Base-by-base conservation (phyloP, 164 flowering plant genomes). In the Cinnamomum micranthum region DNA sequence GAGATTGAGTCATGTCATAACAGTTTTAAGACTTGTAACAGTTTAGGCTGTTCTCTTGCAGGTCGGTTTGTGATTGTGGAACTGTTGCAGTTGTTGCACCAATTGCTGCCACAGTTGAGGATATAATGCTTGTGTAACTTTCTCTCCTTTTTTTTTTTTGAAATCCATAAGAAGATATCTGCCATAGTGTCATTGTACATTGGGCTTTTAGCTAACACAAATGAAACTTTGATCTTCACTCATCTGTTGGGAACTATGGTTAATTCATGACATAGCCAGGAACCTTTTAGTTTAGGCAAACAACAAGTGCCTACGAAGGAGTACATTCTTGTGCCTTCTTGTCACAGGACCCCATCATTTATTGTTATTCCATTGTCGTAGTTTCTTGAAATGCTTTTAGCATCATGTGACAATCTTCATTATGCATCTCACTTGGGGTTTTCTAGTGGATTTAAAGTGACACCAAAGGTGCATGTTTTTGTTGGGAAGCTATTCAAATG, bases 31-130 rank as follows among this genome's bases (percentile, higher is more conserved):
- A 7, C 5, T 55, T 71, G 41, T 72, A 25, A 60, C 50, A 20
- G 28, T 60, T 66, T 3, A 33, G 24, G 2, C n/a, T 65, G 31
- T 28, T 73, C 71, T 13, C 22, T 72, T 72, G 66, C 88, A 95
- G 99, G 78, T 70, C 95, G 69, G 24, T 87, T 73, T 91, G 97
- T 85, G 93, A 88, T 79, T 65, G 80, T 71, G 98, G 97, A 76
- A 92, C 99, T 70, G 93, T 95, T 71, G 97, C 87, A 83, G 83
- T 95, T 66, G 87, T 92, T 73, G 99, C 97, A 71, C 94, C 99
- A 50, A 79, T 95, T 71, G 88, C 99, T 70, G 87, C 97, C 76
- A 75, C 88, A 62, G 97, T 95, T 83, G 99, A 95, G 81, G 99
- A 95, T 87, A 85, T 84, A 74, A 86, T 93, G 85, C 90, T 95